Evolutionary conservation across 1,284 basidiomycete genomes (phyloP).

Genomic region (Ceratobasidium sp.): DNA sequence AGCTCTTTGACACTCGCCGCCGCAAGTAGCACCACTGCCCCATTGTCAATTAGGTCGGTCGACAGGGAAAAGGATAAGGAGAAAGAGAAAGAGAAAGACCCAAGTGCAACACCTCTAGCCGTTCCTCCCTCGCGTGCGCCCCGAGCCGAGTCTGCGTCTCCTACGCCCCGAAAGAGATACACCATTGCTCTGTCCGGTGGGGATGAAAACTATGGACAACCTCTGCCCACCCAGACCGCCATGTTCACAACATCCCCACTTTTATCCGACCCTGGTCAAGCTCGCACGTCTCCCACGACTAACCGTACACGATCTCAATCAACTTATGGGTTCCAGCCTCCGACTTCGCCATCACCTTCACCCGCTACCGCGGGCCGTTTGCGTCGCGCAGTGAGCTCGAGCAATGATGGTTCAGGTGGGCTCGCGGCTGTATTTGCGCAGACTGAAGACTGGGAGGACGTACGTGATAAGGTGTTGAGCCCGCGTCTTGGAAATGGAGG

Average conservation of each 20-base stretch:
- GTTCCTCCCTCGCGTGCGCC: slow-evolving; percentile 21
- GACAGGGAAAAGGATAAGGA: slow-evolving; percentile 36
- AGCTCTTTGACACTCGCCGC: slow-evolving; percentile 36
- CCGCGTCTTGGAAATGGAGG: slow-evolving; percentile 19
- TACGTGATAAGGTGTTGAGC: slow-evolving; percentile 37
- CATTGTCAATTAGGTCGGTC: slow-evolving; percentile 23
- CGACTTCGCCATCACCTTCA: slow-evolving; percentile 25
- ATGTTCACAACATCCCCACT: slow-evolving; percentile 46
- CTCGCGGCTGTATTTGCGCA: slow-evolving; percentile 38
- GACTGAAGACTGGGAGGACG: slow-evolving; percentile 45
- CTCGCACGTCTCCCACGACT: slow-evolving; percentile 20
- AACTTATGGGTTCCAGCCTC: slow-evolving; percentile 11
- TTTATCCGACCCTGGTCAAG: slow-evolving; percentile 50
- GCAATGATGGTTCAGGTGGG: slow-evolving; percentile 31
- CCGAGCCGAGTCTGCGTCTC: slow-evolving; percentile 52
- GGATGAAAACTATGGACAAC: slow-evolving; percentile 59
- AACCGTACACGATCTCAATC: slow-evolving; percentile 32
- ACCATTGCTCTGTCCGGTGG: slow-evolving; percentile 80
- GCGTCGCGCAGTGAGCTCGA: slow-evolving; percentile 34
- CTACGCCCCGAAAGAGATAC: slow-evolving; percentile 75
- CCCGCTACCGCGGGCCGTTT: slow-evolving; percentile 7
- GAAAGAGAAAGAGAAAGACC: slow-evolving; percentile 29
- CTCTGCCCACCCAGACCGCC: slow-evolving; percentile 44
- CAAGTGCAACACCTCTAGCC: slow-evolving; percentile 24
- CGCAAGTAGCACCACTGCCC: slow-evolving; percentile 16